Base-by-base conservation (phyloP, 768 basidiomycete genomes). In the Amanita pseudoporphyria region DNA sequence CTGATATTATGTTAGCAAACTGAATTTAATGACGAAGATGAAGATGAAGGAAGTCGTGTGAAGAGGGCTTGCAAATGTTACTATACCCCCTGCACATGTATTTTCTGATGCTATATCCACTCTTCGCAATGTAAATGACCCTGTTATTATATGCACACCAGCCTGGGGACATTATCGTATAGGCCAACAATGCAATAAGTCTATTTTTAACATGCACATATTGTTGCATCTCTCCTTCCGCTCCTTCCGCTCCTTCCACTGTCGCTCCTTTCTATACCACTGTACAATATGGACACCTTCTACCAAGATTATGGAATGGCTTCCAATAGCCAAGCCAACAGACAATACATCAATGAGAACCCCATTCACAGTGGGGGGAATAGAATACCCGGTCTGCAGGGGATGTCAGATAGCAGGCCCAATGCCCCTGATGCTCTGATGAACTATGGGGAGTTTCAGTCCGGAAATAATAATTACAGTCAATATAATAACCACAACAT, bases 281-380 rank as follows among this genome's bases (percentile, higher is more conserved):
- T 44, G 22, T 44, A 44, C 42, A 26, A 13, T 26, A 44, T 44
- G 42, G 42, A 44, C n/a, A n/a, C n/a, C 26, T 44, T 14, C 26
- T 44, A 44, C 42, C 42, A 44, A 44, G 42, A 30, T 30, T 44
- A 44, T 26, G 26, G 24, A 16, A 44, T 28, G 42, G 13, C 22
- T 28, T 30, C 26, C 3, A 26, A 44, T n/a, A n/a, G 42, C 13
- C 42, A 44, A 44, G 22, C 42, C 22, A 44, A 44, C 16, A 44
- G 42, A 44, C 42, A 44, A 44, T 44, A 30, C 42, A 30, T n/a
- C 12, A 44, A 44, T 30, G 26, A 26, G 26, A 44, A 44, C 26
- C 26, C 42, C 14, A 26, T 44, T 44, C 42, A 44, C 13, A 30
- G 26, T 44, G 24, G 42, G 30, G 42, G 26, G 42, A 44, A 44